phyloP scores from a whole-genome alignment of 2,329 filamentous ascomycete genomes.

The Metarhizium rileyi region DNA sequence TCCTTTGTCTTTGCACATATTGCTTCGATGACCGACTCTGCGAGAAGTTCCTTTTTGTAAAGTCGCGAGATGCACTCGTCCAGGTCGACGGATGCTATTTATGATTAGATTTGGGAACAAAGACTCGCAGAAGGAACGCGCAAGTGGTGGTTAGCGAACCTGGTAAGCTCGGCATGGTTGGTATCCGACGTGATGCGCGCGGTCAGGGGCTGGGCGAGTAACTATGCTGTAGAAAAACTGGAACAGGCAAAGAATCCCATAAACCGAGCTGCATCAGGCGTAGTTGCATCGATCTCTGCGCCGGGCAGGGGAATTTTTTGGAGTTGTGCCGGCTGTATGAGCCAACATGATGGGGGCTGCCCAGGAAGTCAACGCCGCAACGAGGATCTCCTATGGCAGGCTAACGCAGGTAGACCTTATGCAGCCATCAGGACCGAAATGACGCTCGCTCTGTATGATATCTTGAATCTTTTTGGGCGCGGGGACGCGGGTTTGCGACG shows the following conservation, averaged over 20 bases:
- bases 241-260: background rate
- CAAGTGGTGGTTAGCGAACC: slow-evolving; percentile 28
- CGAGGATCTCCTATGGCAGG: slow-evolving; percentile 7
- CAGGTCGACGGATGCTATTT: slow-evolving; percentile 82
- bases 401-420: background rate
- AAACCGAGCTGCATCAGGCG: slow-evolving; percentile 8
- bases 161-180: slow-evolving; percentile 47
- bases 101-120: background rate
- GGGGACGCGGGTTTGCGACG: background rate
- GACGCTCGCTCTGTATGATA: background rate
- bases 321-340: slow-evolving; percentile 23
- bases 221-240: background rate
- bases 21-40: slow-evolving; percentile 96
- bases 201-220: background rate
- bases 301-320: slow-evolving; percentile 25
- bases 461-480: background rate
- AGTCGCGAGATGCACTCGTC: slow-evolving; percentile 97
- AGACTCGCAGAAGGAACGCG: background rate
- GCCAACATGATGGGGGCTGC: slow-evolving; percentile 34
- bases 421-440: slow-evolving; percentile 1
- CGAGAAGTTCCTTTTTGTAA: slow-evolving; percentile 93
- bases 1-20: slow-evolving; percentile 99
- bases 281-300: slow-evolving; percentile 22
- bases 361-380: slow-evolving; percentile 15
- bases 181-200: background rate